Base-by-base conservation (phyloP, 352 stramenopile genomes). In the Globisporangium cylindrosporum region DNA sequence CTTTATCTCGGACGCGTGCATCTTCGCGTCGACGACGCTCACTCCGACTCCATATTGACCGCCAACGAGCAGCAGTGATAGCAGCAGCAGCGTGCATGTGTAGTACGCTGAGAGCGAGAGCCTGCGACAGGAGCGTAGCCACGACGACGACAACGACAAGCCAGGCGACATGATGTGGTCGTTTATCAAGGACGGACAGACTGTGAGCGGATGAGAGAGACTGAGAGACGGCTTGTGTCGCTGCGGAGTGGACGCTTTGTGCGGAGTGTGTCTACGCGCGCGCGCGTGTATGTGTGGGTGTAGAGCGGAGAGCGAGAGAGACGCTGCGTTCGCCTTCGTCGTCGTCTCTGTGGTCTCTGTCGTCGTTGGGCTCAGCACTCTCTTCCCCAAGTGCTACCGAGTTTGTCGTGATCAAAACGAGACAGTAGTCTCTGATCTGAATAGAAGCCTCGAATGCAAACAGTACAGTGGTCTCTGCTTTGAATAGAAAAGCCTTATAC, bases 1-100 rank as follows among this genome's bases (percentile, higher is more conserved):
- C 22, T 70, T 63, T 24, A 73, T 74, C 78, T 95, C 87, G 1
- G 87, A 90, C 36, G 63, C 78, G 76, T 94, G 87, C 81, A 92
- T 92, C 51, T 73, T 70, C 25, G 74, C 79, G 29, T 62, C 29
- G 7, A 32, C 60, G 22, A 61, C 20, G 1, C 8, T 36, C 18
- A 38, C 56, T 15, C 43, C 9, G 20, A 9, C 12, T 29, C 20
- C 18, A 22, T 0, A 20, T 20, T 54, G 4, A 3, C 5, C 20
- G 4, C 41, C 27, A 12, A 63, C 6, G 3, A 62, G 18, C 25
- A 62, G n/a, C 27, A 63, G 41, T 22, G 38, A 20, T 15, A 38
- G 10, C n/a, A 64, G n/a, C 27, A 41, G 29, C 15, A 15, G 27
- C 27, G 27, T 9, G 12, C 22, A 59, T 20, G n/a, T 2, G 3